These are phyloP conservation scores for Lactarius pseudohatsudake DNA, from an alignment of 768 basidiomycete genomes.

Conservation along the genomic window DNA sequence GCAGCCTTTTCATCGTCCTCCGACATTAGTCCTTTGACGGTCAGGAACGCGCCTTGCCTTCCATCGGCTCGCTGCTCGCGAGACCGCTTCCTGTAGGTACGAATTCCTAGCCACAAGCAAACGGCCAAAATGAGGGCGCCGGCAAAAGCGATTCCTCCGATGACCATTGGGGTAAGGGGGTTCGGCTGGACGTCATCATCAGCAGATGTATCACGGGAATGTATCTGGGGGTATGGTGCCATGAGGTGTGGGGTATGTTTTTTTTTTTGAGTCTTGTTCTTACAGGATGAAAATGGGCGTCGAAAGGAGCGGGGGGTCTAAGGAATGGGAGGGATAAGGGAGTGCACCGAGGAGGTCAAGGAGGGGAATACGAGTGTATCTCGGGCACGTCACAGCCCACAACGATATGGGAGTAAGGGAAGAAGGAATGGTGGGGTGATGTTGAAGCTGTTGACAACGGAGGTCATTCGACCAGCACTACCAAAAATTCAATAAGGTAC, in stretches of 20 bases:
- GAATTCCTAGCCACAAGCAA: conserved; percentile 45
- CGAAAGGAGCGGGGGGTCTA: conserved; percentile 11
- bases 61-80: conserved; percentile 39
- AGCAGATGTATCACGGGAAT: conserved; percentile 7
- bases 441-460: neutral
- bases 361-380: neutral
- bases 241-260: conserved; percentile 2
- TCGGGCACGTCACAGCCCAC: conserved; percentile 1
- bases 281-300: neutral
- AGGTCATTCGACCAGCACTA: neutral
- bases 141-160: conserved; percentile 53
- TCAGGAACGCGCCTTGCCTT: conserved; percentile 46
- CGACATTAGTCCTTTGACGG: conserved; percentile 48
- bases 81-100: conserved; percentile 43
- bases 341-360: neutral
- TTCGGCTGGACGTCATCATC: conserved; percentile 8
- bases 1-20: conserved; percentile 32
- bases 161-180: conserved; percentile 38
- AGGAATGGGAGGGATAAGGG: conserved; percentile 10
- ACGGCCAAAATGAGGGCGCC: conserved; percentile 43
- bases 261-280: neutral
- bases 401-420: neutral
- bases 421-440: neutral
- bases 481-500: neutral
- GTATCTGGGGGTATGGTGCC: conserved; percentile 21